Evolutionary conservation across 2,329 filamentous ascomycete genomes (phyloP).

Genomic region (Penicillium paneum): DNA sequence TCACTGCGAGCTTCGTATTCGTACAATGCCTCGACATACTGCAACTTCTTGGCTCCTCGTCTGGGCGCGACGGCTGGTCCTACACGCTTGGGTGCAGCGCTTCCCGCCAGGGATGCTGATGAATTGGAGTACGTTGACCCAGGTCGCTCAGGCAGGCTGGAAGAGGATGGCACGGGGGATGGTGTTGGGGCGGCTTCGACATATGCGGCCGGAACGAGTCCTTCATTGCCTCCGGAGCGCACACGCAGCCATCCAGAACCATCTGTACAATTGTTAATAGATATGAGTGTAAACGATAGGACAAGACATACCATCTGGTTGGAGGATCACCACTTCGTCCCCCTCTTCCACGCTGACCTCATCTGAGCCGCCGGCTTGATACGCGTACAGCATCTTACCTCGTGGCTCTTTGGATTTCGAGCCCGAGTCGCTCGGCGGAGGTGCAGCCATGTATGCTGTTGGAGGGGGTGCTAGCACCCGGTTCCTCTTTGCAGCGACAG

Average conservation of each 20-base stretch:
- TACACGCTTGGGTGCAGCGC: slow-evolving; percentile 68
- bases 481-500: slow-evolving; percentile 51
- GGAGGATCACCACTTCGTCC: slow-evolving; percentile 71
- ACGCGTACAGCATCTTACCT: slow-evolving; percentile 86
- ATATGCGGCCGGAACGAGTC: slow-evolving; percentile 83
- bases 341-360: slow-evolving; percentile 80
- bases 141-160: slow-evolving; percentile 54
- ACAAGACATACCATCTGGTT: slow-evolving; percentile 73
- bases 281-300: background rate
- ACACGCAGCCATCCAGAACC: slow-evolving; percentile 91
- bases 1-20: slow-evolving; percentile 85
- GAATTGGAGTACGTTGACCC: slow-evolving; percentile 76
- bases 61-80: slow-evolving; percentile 88
- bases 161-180: slow-evolving; percentile 39
- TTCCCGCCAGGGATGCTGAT: slow-evolving; percentile 62
- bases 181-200: slow-evolving; percentile 62
- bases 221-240: slow-evolving; percentile 67
- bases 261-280: slow-evolving; percentile 53
- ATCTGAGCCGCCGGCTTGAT: slow-evolving; percentile 74
- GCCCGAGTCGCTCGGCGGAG: slow-evolving; percentile 49
- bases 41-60: slow-evolving; percentile 87
- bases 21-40: slow-evolving; percentile 90
- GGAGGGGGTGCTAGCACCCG: slow-evolving; percentile 87
- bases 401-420: slow-evolving; percentile 54
- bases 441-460: slow-evolving; percentile 68